phyloP scores from a whole-genome alignment of 2,329 filamentous ascomycete species.

The Cytospora paraplurivora region DNA sequence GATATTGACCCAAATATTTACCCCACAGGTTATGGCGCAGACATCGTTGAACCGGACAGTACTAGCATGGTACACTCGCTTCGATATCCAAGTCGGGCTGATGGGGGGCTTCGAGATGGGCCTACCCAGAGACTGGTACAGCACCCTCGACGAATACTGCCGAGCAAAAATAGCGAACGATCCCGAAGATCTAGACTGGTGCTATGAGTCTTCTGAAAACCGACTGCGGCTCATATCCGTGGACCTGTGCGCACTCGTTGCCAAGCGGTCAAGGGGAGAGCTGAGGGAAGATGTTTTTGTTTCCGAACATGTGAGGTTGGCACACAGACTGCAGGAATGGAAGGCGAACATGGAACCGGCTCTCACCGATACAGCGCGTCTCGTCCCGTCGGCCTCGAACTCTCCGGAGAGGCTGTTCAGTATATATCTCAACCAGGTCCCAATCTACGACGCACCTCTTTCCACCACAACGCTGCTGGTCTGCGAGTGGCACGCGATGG shows the following conservation, averaged over 20 bases:
- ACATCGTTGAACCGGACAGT: constrained; percentile 72
- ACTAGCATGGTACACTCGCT: constrained; percentile 86
- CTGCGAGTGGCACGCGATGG: constrained; percentile 77
- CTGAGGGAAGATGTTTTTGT: constrained; percentile 67
- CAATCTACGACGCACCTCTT: constrained; percentile 69
- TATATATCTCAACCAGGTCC: constrained; percentile 55
- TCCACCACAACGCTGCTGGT: constrained; percentile 74
- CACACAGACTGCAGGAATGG: constrained; percentile 49
- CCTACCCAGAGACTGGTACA: constrained; percentile 78
- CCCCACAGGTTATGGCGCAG: constrained; percentile 71
- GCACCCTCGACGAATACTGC: constrained; percentile 64
- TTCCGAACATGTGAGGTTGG: constrained; percentile 59
- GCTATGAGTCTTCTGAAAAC: constrained; percentile 67
- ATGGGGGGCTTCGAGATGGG: constrained; percentile 77
- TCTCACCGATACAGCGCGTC: constrained; percentile 62
- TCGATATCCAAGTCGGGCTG: constrained; percentile 82
- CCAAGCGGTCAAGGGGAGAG: constrained; percentile 64
- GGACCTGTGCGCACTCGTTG: constrained; percentile 79
- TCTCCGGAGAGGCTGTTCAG: constrained; percentile 70
- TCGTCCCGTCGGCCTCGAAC: constrained; percentile 57
- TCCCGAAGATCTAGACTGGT: constrained; percentile 65
- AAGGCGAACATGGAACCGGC: constrained; percentile 60
- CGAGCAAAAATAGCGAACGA: constrained; percentile 58
- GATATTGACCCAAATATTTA: constrained; percentile 77
- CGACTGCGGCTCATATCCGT: constrained; percentile 72